A percentile compares a stretch with the other conserved stretches of the same genome.
Evolutionary conservation across 2,329 filamentous ascomycete genomes (phyloP).

Genomic region (Diaporthe sp.): DNA sequence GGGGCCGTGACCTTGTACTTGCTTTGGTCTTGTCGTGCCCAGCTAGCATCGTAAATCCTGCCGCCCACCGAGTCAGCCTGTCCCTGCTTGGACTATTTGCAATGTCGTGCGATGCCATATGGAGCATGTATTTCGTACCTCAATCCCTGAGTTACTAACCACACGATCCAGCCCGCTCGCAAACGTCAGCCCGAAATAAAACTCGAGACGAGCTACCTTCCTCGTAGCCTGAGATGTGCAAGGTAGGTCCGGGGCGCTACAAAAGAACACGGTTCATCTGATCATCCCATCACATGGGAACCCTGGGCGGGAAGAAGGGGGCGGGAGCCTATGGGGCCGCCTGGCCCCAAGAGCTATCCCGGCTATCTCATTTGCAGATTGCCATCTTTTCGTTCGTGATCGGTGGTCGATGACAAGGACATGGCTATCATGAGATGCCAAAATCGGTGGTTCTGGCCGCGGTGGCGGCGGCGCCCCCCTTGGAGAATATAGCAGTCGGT

Average conservation of each 20-base stretch:
- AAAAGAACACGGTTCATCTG: conserved; percentile 20
- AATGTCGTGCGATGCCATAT: conserved; percentile 4
- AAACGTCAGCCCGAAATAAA: not conserved
- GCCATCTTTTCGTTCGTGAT: not conserved
- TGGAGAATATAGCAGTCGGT: conserved; percentile 2
- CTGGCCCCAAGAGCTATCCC: too few relatives aligned
- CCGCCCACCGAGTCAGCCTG: not conserved
- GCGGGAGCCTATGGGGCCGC: not conserved
- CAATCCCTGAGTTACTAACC: not conserved
- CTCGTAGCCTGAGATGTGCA: conserved; percentile 1
- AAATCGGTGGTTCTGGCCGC: not conserved
- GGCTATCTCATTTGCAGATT: conserved; percentile 14
- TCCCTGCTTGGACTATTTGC: not conserved
- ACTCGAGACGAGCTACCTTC: not conserved
- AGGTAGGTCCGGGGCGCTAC: not conserved
- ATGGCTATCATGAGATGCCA: not conserved
- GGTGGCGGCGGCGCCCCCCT: conserved; percentile 10
- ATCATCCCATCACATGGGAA: conserved; percentile 13
- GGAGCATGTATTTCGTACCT: conserved; percentile 3
- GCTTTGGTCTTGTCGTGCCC: not conserved
- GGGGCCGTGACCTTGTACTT: not conserved
- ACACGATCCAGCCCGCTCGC: not conserved
- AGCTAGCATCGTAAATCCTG: not conserved
- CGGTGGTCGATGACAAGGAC: not conserved
- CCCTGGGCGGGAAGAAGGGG: conserved; percentile 11